Evolutionary conservation across 177 flowering plant species (phyloP).

Genomic region (Tripterygium wilfordii): DNA sequence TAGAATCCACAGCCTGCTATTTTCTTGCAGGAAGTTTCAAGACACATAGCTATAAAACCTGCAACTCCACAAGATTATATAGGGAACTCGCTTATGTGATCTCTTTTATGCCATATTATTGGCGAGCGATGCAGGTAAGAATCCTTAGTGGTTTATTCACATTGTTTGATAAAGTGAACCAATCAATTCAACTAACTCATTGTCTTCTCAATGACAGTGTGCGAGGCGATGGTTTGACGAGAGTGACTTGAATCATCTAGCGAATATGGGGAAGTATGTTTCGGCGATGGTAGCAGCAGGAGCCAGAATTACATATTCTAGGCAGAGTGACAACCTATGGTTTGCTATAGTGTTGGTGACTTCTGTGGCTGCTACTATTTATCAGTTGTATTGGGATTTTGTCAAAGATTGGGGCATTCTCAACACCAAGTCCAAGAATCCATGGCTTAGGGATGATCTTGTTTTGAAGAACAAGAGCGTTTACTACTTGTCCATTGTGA

Average conservation of each 20-base stretch:
- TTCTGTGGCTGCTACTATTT: slow-evolving; percentile 69
- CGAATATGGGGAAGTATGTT: slow-evolving; percentile 94
- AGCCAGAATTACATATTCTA: slow-evolving; percentile 66
- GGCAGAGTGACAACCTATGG: slow-evolving; percentile 47
- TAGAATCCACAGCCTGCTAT: slow-evolving; percentile 91
- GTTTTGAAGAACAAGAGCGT: slow-evolving; percentile 62
- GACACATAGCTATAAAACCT: slow-evolving; percentile 54
- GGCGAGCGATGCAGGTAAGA: slow-evolving; percentile 98
- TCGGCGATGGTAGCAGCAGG: slow-evolving; percentile 99
- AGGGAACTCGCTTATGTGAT: slow-evolving; percentile 82
- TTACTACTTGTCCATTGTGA: slow-evolving; percentile 80
- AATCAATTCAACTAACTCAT: not conserved
- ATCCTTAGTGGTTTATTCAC: no score
- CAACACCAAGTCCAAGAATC: slow-evolving; percentile 60
- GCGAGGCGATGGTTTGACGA: slow-evolving; percentile 94
- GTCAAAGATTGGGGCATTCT: slow-evolving; percentile 93
- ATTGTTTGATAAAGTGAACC: no score
- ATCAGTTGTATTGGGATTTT: slow-evolving; percentile 95
- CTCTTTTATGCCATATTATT: slow-evolving; percentile 89
- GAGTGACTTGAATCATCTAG: slow-evolving; percentile 52
- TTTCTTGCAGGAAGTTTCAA: slow-evolving; percentile 69
- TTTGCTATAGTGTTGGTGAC: slow-evolving; percentile 58
- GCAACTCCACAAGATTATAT: slow-evolving; percentile 62
- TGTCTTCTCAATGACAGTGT: slow-evolving; percentile 39
- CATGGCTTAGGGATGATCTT: slow-evolving; percentile 81